Base-by-base conservation (phyloP, 805 yeast species). In the Metschnikowia picachoensis region DNA sequence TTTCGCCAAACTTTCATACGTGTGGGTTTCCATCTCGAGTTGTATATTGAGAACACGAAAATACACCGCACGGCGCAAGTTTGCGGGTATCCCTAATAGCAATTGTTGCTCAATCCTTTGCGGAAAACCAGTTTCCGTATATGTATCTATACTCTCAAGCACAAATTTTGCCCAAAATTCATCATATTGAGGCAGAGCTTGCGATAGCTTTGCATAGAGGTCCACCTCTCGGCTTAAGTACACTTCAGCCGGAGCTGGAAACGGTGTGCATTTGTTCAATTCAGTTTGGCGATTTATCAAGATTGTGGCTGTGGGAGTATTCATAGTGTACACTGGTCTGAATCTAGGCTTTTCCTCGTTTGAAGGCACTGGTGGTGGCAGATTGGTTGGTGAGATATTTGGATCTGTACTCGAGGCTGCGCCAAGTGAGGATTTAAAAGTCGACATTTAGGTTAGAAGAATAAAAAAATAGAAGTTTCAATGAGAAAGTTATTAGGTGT, bases 21-120 rank as follows among this genome's bases (percentile, higher is more conserved):
- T 58, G 42, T 60, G 60, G 17, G 43, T 48, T 37, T 60, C 68
- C 37, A 69, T 50, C 30, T 53, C 58, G 48, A 61, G 55, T 41
- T 60, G 57, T 2, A 70, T 60, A 43, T 65, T 66, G 40, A 70
- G 54, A 4, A 60, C 56, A 44, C 64, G 66, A 38, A 66, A 53
- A 44, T 72, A 72, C 0, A 67, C 61, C n/a, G 60, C 45, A 4
- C 63, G 55, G 35, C 74, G 55, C 37, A 65, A 51, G 2, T 55
- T 50, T 2, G 33, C 51, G 1, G 76, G 73, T 4, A 72, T 60
- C 0, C 74, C 73, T 4, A 44, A 32, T 1, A 56, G 30, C 15
- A 71, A 39, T 9, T 60, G 53, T 5, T 35, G n/a, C 28, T 55
- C 59, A 13, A 55, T 25, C 13, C 42, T 38, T 10, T 42, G 45